Base-by-base conservation (phyloP, 2,329 filamentous ascomycete genomes). In the Beauveria varroae region DNA sequence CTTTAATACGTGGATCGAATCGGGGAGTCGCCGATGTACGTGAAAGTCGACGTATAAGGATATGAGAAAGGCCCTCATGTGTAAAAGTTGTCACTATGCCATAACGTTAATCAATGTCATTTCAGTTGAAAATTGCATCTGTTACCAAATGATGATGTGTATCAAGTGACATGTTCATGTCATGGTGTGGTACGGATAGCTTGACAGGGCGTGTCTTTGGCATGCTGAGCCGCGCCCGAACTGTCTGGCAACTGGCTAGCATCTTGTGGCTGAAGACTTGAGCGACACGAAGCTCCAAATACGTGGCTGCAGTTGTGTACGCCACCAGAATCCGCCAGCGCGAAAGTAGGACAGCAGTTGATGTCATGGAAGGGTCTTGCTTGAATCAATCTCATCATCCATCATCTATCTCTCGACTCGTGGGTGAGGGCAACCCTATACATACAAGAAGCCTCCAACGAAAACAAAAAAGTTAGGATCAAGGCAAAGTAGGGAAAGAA, bases 31-130 rank as follows among this genome's bases (percentile, higher is more conserved):
- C 20, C 24, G 7, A 18, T 46, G 57, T 37, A 54, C 49, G 57
- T 44, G 47, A 20, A 20, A 14, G 37, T 53, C 14, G 43, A 60
- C 50, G 28, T 43, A 56, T 40, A 24, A 26, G 24, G 14, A 40
- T 55, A 49, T 30, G 43, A 49, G 18, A 55, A n/a, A 24, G 14
- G 34, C 52, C 28, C 16, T 28, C 37, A 51, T 34, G 47, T 52
- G 57, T 52, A 59, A 59, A 59, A 52, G 56, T 44, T 52, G 57
- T 37, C 47, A 7, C 26, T 49, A 46, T 56, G 57, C 49, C 54
- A 51, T 60, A 30, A 58, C 56, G 54, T 62, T 57, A 49, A 46
- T 58, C 52, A 52, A 57, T 58, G 34, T 47, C 37, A 52, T 46
- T 40, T n/a, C 26, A 34, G 43, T 4, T 44, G 47, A 47, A 55